These are phyloP conservation scores for Lentinula sp. DNA, from an alignment of 768 basidiomycete species.

Conservation along the genomic window DNA sequence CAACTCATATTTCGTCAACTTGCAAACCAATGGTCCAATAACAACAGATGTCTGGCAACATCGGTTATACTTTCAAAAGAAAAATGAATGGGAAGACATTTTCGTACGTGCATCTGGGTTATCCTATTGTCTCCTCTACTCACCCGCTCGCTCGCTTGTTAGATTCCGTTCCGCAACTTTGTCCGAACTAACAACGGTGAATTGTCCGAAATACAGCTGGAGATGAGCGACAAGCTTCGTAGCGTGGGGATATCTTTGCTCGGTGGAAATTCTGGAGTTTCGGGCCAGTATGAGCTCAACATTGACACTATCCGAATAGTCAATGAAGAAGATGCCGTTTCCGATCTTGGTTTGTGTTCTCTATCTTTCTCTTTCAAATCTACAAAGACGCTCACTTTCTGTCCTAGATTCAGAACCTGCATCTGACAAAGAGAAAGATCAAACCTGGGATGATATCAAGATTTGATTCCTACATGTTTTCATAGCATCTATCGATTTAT, in stretches of 20 bases:
- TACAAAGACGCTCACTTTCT: not conserved
- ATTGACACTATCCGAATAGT: conserved; percentile 79
- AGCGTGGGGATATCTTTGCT: conserved; percentile 85
- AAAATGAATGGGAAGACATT: conserved; percentile 75
- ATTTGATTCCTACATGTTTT: not conserved
- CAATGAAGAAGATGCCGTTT: conserved; percentile 54
- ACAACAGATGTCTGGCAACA: conserved; percentile 94
- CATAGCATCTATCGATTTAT: too few species aligned
- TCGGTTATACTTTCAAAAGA: conserved; percentile 70
- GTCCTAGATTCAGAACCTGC: not conserved
- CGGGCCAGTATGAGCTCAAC: conserved; percentile 78
- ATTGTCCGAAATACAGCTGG: conserved; percentile 61
- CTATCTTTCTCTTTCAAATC: not conserved
- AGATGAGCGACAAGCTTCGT: conserved; percentile 71
- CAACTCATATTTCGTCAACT: conserved; percentile 87
- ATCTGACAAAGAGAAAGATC: not conserved
- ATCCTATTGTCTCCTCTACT: conserved; percentile 9
- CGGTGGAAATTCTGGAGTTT: conserved; percentile 72
- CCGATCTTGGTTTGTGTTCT: not conserved
- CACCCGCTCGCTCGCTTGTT: conserved; percentile 9
- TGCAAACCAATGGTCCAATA: conserved; percentile 82
- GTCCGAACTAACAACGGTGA: conserved; percentile 71
- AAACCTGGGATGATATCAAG: conserved; percentile 5
- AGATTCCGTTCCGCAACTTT: conserved; percentile 82
- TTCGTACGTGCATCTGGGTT: conserved; percentile 43